A percentile compares a stretch with the other conserved stretches of the same genome.
Evolutionary conservation across 176 grass and related monocot species (phyloP).

Genomic region (Alloteropsis semialata): DNA sequence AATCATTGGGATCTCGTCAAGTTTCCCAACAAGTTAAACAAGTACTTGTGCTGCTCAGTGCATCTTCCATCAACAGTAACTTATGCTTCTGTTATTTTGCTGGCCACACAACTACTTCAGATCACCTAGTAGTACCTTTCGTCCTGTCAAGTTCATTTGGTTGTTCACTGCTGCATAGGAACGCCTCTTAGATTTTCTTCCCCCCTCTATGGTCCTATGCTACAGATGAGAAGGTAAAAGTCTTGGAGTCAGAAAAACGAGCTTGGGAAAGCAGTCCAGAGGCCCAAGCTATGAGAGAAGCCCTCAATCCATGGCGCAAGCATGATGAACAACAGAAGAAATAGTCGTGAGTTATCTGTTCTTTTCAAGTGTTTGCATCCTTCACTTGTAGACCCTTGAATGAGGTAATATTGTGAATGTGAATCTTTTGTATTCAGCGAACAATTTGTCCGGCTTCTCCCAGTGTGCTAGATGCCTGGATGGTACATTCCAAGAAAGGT

Average conservation of each 20-base stretch:
- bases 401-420: not conserved
- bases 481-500: not conserved
- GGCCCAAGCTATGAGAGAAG: constrained; percentile 73
- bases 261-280: constrained; percentile 80
- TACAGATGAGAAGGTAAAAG: constrained; percentile 83
- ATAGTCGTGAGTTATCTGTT: constrained; percentile 18
- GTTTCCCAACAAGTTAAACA: not conserved
- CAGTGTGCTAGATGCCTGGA: not conserved
- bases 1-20: not conserved
- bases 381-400: not conserved
- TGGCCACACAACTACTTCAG: too few relatives aligned
- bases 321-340: constrained; percentile 50
- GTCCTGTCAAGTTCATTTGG: not conserved
- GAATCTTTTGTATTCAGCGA: not conserved
- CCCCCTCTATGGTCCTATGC: not conserved
- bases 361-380: not conserved
- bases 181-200: not conserved
- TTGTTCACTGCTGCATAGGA: not conserved
- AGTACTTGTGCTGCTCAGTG: not conserved
- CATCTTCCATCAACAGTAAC: not conserved
- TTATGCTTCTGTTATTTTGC: not conserved
- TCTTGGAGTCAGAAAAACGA: constrained; percentile 77
- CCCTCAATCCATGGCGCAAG: constrained; percentile 82
- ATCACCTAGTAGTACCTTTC: not conserved
- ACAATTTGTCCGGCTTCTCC: not conserved